Conservation (phyloP, 768 basidiomycete species). For the Clitopilus hobsonii region DNA sequence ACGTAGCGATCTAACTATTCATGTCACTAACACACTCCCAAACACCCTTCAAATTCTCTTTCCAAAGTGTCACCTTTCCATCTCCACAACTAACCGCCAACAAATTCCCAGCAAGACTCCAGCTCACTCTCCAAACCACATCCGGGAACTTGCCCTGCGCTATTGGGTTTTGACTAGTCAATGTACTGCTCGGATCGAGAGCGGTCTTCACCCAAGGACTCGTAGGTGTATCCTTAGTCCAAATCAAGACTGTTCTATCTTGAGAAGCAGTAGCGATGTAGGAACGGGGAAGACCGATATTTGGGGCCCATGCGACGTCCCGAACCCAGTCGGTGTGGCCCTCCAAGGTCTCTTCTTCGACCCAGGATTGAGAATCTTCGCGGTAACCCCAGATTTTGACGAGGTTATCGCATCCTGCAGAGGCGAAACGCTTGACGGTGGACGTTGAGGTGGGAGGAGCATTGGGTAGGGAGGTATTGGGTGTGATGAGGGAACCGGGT, state of each 20-base stretch:
- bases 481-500: constrained; percentile 79
- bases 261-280: constrained; percentile 97
- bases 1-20: constrained; percentile 56
- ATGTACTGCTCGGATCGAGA: constrained; percentile 64
- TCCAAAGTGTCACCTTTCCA: constrained; percentile 97
- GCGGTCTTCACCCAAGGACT: constrained; percentile 77
- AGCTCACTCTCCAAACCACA: constrained; percentile 97
- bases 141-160: constrained; percentile 87
- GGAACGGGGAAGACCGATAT: constrained; percentile 88
- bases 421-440: constrained; percentile 89
- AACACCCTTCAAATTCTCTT: constrained; percentile 89
- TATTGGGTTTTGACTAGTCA: constrained; percentile 33
- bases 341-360: constrained; percentile 84
- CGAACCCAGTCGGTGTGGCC: constrained; percentile 98
- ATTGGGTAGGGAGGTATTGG: constrained; percentile 42
- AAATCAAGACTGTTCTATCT: constrained; percentile 87
- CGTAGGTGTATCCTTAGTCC: constrained; percentile 79
- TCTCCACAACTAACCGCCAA: constrained; percentile 96
- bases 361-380: constrained; percentile 85
- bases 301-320: constrained; percentile 99
- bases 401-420: constrained; percentile 93
- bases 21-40: constrained; percentile 99
- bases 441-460: constrained; percentile 30
- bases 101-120: constrained; percentile 95
- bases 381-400: constrained; percentile 92